These are phyloP conservation scores for Penicillium cosmopolitanum DNA, from an alignment of 495 filamentous ascomycete species.

Conservation along the genomic window DNA sequence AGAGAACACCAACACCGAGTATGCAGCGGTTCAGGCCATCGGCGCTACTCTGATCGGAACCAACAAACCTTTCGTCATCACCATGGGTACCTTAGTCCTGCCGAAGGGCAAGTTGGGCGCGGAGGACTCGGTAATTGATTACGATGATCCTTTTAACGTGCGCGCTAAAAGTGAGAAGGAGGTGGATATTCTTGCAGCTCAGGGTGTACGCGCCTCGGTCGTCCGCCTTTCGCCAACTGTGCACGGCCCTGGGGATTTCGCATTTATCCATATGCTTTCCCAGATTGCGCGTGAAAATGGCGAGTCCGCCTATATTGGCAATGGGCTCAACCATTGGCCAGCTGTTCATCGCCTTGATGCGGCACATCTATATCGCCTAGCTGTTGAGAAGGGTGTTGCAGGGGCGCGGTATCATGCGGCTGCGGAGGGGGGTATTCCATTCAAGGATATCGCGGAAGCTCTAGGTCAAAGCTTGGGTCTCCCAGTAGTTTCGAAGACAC, in stretches of 20 bases:
- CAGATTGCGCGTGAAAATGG: conserved; percentile 35
- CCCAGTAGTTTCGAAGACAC: conserved; percentile 30
- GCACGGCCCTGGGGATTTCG: conserved; percentile 43
- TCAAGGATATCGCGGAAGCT: conserved; percentile 44
- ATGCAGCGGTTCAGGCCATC: conserved; percentile 41
- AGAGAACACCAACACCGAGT: conserved; percentile 34
- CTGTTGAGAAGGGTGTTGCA: conserved; percentile 44
- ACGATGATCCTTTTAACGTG: conserved; percentile 13
- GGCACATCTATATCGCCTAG: conserved; percentile 43
- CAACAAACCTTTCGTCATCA: conserved; percentile 45
- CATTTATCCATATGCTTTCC: conserved; percentile 38
- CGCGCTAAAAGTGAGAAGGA: conserved; percentile 37
- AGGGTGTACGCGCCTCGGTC: conserved; percentile 38
- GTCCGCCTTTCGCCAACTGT: conserved; percentile 48
- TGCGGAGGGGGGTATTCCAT: conserved; percentile 39
- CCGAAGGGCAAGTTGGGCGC: conserved; percentile 32
- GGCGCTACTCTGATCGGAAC: conserved; percentile 35
- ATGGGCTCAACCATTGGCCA: conserved; percentile 47
- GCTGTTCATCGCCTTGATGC: conserved; percentile 46
- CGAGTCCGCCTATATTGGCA: conserved; percentile 44
- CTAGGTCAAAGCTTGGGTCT: conserved; percentile 40
- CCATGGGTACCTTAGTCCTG: conserved; percentile 43
- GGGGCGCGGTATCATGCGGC: conserved; percentile 46
- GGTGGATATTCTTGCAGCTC: conserved; percentile 27
- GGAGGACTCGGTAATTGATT: conserved; percentile 34